These are phyloP conservation scores for Diddensiella santjacobensis DNA, from an alignment of 805 yeast genomes.

Conservation along the genomic window DNA sequence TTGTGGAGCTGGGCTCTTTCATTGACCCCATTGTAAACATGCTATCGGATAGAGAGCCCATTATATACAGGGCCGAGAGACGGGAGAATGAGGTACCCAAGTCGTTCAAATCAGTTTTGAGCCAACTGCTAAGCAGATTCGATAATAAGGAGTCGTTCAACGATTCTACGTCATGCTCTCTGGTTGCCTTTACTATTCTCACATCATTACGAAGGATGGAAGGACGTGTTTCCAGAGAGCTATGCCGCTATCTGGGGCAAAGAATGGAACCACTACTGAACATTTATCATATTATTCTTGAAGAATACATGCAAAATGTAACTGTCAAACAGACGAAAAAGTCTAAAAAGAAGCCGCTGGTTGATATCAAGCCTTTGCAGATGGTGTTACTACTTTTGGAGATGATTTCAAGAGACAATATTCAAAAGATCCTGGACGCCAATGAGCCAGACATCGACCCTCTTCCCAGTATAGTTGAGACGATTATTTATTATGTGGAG, in stretches of 20 bases:
- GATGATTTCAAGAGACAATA: neutral
- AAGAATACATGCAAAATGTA: neutral
- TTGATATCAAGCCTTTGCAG: neutral
- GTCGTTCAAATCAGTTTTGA: neutral
- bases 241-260: constrained; percentile 1
- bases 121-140: neutral
- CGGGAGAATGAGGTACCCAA: neutral
- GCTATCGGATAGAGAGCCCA: constrained; percentile 14
- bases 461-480: neutral
- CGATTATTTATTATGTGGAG: neutral
- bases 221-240: constrained; percentile 1
- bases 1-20: constrained; percentile 6
- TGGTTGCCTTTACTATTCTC: constrained; percentile 13
- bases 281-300: neutral
- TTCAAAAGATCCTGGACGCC: neutral
- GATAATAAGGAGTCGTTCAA: neutral
- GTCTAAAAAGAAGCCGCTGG: neutral
- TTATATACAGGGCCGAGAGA: neutral
- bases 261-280: neutral
- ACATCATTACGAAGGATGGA: constrained; percentile 9
- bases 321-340: neutral
- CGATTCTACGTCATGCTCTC: constrained; percentile 4
- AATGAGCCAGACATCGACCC: neutral
- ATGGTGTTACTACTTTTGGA: neutral
- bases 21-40: constrained; percentile 9